These are phyloP conservation scores for Chloroidium sp. DNA, from an alignment of 163 green algal species.

Conservation along the genomic window DNA sequence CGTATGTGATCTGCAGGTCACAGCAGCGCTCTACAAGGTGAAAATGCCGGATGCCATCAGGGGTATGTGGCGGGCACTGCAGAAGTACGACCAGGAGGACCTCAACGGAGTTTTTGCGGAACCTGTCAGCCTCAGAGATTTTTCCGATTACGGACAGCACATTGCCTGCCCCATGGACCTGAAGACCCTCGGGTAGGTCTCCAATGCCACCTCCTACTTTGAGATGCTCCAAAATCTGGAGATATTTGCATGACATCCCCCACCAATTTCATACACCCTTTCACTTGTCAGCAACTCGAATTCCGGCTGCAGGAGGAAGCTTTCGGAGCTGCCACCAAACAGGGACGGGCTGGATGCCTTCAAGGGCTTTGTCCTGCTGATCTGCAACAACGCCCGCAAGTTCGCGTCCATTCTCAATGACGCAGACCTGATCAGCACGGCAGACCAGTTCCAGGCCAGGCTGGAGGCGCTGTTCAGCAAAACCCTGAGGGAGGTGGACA, in stretches of 20 bases:
- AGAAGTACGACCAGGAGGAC: background rate
- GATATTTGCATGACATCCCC: background rate
- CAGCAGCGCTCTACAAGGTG: background rate
- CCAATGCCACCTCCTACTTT: background rate
- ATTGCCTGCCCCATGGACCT: background rate
- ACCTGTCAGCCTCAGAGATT: background rate
- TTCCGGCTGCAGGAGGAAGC: background rate
- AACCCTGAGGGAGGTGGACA: too few relatives aligned
- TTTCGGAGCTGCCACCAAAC: background rate
- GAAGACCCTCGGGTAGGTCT: background rate
- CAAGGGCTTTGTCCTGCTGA: background rate
- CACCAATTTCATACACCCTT: background rate
- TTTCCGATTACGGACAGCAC: background rate
- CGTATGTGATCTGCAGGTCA: background rate
- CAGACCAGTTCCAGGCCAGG: background rate
- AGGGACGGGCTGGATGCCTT: background rate
- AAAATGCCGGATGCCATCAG: background rate
- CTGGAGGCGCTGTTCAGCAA: background rate
- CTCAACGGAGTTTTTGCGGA: background rate
- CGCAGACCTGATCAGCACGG: background rate
- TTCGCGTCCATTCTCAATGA: background rate
- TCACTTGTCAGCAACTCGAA: background rate
- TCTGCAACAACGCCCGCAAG: background rate
- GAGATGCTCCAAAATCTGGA: background rate
- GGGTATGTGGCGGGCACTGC: background rate